Evolutionary conservation across 1,284 basidiomycete species (phyloP).

Genomic region (Vanrija pseudolonga): DNA sequence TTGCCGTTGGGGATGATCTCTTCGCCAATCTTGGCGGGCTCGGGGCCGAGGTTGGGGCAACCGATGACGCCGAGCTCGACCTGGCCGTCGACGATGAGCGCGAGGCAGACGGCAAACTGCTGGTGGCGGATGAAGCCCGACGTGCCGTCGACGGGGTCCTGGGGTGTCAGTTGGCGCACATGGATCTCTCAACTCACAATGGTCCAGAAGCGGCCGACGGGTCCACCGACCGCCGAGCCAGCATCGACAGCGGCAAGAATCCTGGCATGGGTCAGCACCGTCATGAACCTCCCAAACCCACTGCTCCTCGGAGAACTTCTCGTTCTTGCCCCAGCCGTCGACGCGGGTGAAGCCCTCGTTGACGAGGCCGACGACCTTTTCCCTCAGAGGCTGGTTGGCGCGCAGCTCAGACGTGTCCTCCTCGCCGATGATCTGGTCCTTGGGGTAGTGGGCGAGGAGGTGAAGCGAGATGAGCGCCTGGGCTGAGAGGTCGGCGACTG

Average conservation of each 20-base stretch:
- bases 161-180: slow-evolving; percentile 2
- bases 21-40: slow-evolving; percentile 58
- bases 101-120: slow-evolving; percentile 95
- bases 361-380: slow-evolving; percentile 74
- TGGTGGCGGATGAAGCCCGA: slow-evolving; percentile 84
- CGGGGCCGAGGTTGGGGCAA: slow-evolving; percentile 84
- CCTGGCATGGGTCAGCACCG: slow-evolving; percentile 51
- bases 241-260: slow-evolving; percentile 81
- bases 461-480: slow-evolving; percentile 79
- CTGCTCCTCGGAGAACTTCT: slow-evolving; percentile 46
- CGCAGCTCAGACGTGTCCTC: slow-evolving; percentile 85
- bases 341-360: slow-evolving; percentile 65
- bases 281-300: slow-evolving; percentile 57
- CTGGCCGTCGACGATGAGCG: slow-evolving; percentile 77
- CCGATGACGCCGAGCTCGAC: slow-evolving; percentile 90
- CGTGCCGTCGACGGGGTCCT: slow-evolving; percentile 46
- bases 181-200: slow-evolving; percentile 56
- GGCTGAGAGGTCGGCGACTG: slow-evolving; percentile 85
- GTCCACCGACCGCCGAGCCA: slow-evolving; percentile 75
- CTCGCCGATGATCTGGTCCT: slow-evolving; percentile 89
- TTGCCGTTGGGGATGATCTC: slow-evolving; percentile 52
- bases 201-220: slow-evolving; percentile 56
- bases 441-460: slow-evolving; percentile 74
- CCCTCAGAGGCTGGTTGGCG: slow-evolving; percentile 55
- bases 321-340: slow-evolving; percentile 37